Percentiles rank a stretch among this genome's conserved stretches.
phyloP scores from a whole-genome alignment of 768 basidiomycete species.

The Trametes punicea region DNA sequence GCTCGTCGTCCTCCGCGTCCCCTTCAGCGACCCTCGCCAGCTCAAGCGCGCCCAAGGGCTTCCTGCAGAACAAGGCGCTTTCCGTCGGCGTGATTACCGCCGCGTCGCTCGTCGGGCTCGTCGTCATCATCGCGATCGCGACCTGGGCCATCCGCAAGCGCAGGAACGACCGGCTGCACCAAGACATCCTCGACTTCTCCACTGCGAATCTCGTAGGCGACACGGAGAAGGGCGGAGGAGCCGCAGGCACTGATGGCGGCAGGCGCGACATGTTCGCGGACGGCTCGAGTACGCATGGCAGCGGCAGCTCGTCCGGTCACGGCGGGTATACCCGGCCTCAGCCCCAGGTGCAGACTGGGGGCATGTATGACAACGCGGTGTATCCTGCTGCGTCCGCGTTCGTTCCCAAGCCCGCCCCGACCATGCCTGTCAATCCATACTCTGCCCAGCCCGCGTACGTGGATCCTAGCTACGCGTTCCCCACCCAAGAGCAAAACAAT shows the following conservation, averaged over 20 bases:
- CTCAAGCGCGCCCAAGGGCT: slow-evolving; percentile 34
- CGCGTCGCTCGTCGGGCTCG: slow-evolving; percentile 43
- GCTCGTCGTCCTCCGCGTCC: slow-evolving; percentile 25
- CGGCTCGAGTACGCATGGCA: slow-evolving; percentile 8
- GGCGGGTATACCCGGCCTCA: not conserved
- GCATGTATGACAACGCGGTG: slow-evolving; percentile 16
- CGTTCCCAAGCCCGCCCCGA: slow-evolving; percentile 1
- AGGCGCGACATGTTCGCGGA: not conserved
- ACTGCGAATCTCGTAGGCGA: slow-evolving; percentile 20
- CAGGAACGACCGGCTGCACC: slow-evolving; percentile 33
- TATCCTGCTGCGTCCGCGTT: slow-evolving; percentile 9
- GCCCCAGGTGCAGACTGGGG: slow-evolving; percentile 7
- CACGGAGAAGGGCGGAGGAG: slow-evolving; percentile 19
- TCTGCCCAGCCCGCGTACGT: slow-evolving; percentile 6
- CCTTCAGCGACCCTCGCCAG: slow-evolving; percentile 30
- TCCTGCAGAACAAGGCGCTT: slow-evolving; percentile 66
- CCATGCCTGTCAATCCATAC: slow-evolving; percentile 6
- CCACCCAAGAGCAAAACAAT: slow-evolving; percentile 1
- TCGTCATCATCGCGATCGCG: slow-evolving; percentile 40
- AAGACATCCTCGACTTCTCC: slow-evolving; percentile 26
- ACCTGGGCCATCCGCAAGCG: slow-evolving; percentile 51
- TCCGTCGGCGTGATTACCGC: slow-evolving; percentile 56
- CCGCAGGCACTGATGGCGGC: not conserved
- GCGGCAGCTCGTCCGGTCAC: slow-evolving; percentile 6
- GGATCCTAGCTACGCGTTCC: slow-evolving; percentile 7